Evolutionary conservation across 2,329 filamentous ascomycete species (phyloP).

Genomic region (Hymenoscyphus linearis): DNA sequence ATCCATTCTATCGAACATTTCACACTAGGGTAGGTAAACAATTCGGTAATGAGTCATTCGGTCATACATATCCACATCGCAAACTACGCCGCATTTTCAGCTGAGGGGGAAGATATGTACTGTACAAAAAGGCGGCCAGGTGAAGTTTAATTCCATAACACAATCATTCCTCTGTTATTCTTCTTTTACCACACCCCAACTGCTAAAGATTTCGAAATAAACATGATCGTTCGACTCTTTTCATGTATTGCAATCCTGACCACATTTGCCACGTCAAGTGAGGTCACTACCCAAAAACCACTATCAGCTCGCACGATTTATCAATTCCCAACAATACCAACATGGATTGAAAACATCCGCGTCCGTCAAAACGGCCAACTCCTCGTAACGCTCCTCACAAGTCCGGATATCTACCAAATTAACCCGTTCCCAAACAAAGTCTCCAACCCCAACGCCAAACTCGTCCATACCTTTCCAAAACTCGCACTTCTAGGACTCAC

Average conservation of each 20-base stretch:
- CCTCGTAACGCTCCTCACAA: conserved; percentile 12
- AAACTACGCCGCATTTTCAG: neutral
- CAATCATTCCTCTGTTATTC: neutral
- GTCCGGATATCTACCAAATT: conserved; percentile 14
- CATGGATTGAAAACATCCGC: conserved; percentile 23
- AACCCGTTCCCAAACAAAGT: conserved; percentile 10
- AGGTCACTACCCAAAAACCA: neutral
- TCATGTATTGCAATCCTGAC: neutral
- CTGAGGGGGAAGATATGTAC: neutral
- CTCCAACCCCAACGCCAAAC: conserved; percentile 5
- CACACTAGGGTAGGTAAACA: neutral
- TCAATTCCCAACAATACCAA: conserved; percentile 16
- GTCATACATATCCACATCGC: neutral
- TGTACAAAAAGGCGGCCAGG: neutral
- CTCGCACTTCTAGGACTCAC: conserved; percentile 34
- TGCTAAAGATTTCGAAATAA: neutral
- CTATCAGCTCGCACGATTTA: conserved; percentile 4
- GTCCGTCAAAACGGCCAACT: conserved; percentile 17
- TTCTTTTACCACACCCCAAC: neutral
- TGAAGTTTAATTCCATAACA: neutral
- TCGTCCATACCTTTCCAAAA: conserved; percentile 16
- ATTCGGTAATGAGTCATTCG: neutral
- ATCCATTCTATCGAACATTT: no score
- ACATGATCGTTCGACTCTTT: neutral
- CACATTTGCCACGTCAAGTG: neutral